Evolutionary conservation across 2,329 filamentous ascomycete genomes (phyloP).

Genomic region (Incumbomyces delicatus): DNA sequence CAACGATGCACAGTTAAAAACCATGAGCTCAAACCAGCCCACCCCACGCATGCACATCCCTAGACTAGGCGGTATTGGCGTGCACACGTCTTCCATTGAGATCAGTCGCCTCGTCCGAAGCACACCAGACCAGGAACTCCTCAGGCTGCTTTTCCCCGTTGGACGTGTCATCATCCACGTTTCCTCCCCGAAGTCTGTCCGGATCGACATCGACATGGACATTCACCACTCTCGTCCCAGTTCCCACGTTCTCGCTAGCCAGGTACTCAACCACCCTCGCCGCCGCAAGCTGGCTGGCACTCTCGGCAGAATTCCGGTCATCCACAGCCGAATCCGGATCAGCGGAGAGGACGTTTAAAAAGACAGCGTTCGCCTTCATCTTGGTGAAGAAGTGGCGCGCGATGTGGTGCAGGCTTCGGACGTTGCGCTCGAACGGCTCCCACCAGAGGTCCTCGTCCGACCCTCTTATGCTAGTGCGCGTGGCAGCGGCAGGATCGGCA

Average conservation of each 20-base stretch:
- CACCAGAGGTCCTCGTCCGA: slow-evolving; percentile 31
- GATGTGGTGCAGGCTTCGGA: slow-evolving; percentile 30
- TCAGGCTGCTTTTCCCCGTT: slow-evolving; percentile 17
- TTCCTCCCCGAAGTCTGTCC: too few relatives aligned
- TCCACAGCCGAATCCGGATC: slow-evolving; percentile 1
- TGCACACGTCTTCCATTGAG: slow-evolving; percentile 30
- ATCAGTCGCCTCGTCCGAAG: slow-evolving; percentile 30
- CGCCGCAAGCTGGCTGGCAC: slow-evolving; percentile 34
- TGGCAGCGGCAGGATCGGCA: background rate
- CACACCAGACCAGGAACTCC: slow-evolving; percentile 29
- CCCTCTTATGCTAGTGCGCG: slow-evolving; percentile 23
- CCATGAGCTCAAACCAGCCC: too few relatives aligned
- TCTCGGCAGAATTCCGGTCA: slow-evolving; percentile 26
- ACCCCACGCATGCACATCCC: too few relatives aligned
- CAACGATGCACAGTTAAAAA: too few relatives aligned
- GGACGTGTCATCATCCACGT: slow-evolving; percentile 5
- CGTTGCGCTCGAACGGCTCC: slow-evolving; percentile 39
- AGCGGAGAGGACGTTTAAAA: slow-evolving; percentile 27
- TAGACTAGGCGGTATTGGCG: slow-evolving; percentile 27
- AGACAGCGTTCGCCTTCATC: slow-evolving; percentile 11
- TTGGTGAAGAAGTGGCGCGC: slow-evolving; percentile 36
- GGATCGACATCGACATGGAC: background rate
- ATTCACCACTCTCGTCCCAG: slow-evolving; percentile 4
- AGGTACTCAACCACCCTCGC: slow-evolving; percentile 36
- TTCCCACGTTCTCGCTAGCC: slow-evolving; percentile 29